Evolutionary conservation across 306 rosid species (phyloP).

Genomic region (Prinsepia uniflora): DNA sequence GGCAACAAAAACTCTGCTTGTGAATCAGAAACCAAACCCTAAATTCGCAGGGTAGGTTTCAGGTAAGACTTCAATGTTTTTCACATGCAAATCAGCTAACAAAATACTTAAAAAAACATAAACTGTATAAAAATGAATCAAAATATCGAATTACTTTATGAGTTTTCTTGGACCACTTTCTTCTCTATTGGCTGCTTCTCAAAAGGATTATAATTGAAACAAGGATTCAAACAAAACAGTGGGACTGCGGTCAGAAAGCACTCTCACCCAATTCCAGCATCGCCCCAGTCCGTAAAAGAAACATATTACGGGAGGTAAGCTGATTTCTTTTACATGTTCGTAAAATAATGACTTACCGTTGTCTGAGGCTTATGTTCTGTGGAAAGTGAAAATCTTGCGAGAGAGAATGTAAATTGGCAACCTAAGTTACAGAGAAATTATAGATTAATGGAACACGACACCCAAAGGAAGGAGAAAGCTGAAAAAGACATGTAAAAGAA

Average conservation of each 20-base stretch:
- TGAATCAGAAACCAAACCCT: conserved; percentile 37
- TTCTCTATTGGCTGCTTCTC: conserved; percentile 77
- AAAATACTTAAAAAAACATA: no score
- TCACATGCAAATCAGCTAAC: no score
- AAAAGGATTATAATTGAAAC: conserved; percentile 36
- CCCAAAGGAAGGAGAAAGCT: conserved; percentile 11
- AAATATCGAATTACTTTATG: no score
- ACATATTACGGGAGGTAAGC: no score
- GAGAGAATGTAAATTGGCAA: conserved; percentile 80
- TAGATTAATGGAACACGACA: conserved; percentile 6
- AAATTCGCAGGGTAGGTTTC: not conserved
- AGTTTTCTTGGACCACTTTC: conserved; percentile 44
- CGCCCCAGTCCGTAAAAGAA: no score
- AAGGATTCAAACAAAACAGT: conserved; percentile 3
- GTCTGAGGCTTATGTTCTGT: conserved; percentile 67
- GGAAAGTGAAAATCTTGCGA: conserved; percentile 83
- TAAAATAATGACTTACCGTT: conserved; percentile 45
- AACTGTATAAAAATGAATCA: no score
- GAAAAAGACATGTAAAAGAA: not conserved
- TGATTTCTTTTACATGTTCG: not conserved
- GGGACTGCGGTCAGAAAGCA: conserved; percentile 13
- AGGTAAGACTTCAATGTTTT: no score
- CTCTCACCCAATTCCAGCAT: conserved; percentile 69
- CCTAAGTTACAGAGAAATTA: conserved; percentile 40
- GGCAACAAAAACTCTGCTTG: conserved; percentile 23